A percentile compares a stretch with the other conserved stretches of the same genome.
Conservation (phyloP, 345 rosid genomes). For the Zanthoxylum bungeanum region DNA sequence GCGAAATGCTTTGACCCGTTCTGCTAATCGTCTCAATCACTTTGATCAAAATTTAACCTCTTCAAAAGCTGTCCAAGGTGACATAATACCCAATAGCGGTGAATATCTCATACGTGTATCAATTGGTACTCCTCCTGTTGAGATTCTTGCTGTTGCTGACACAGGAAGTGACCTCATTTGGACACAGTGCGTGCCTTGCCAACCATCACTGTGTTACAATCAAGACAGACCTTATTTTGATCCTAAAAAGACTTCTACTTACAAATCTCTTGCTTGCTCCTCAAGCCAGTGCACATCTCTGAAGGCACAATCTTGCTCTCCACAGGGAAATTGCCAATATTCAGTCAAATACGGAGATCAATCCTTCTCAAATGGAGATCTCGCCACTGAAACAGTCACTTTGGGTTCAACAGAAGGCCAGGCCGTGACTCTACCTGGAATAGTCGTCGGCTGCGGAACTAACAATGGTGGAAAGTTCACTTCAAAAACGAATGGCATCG, state of each 20-base stretch:
- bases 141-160: slow-evolving; percentile 10
- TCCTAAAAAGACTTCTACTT: slow-evolving; percentile 38
- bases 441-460: slow-evolving; percentile 49
- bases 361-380: slow-evolving; percentile 35
- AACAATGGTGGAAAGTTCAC: slow-evolving; percentile 37
- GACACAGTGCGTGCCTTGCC: slow-evolving; percentile 29
- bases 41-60: not conserved
- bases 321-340: slow-evolving; percentile 25
- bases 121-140: slow-evolving; percentile 22
- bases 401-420: slow-evolving; percentile 36
- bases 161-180: slow-evolving; percentile 20
- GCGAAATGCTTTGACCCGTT: slow-evolving; percentile 10
- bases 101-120: slow-evolving; percentile 19
- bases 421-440: slow-evolving; percentile 29
- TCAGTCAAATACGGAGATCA: slow-evolving; percentile 29
- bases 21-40: slow-evolving; percentile 1
- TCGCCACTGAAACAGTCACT: slow-evolving; percentile 42
- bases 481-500: slow-evolving; percentile 42
- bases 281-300: slow-evolving; percentile 21
- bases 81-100: not conserved
- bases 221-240: slow-evolving; percentile 34
- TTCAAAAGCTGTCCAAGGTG: not conserved
- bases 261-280: slow-evolving; percentile 26
- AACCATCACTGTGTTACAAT: slow-evolving; percentile 20
- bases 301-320: slow-evolving; percentile 2